Evolutionary conservation across 108 stramenopile genomes (phyloP), one percentile per base, ranked within the genome.

Genomic region (Cyclotella kingstonii): DNA sequence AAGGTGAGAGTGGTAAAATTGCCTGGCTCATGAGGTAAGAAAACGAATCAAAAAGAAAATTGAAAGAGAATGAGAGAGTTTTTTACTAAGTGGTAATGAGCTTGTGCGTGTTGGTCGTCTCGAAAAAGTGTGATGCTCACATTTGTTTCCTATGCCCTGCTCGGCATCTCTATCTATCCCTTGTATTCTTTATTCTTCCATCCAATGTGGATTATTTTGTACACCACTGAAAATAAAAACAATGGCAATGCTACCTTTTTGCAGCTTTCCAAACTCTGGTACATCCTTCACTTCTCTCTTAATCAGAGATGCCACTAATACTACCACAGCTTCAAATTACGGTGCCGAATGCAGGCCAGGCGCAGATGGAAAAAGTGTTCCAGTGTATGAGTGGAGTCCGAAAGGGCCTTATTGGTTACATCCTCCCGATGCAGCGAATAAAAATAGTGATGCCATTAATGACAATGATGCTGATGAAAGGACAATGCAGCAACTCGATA

Each of bases 251-350:
- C n/a, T n/a, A n/a, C n/a, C 34, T 1, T 12, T 3, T 25, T 17
- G 12, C 33, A 70, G 68, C 43, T 78, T 78, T 41, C 76, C 76
- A 40, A 81, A 81, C 55, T 56, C 60, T 49, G 76, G 80, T 31
- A 77, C 76, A 22, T 73, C 72, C 14, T 81, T 69, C 67, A 81
- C 76, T 27, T 62, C 56, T 9, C 54, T 55, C 10, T 46, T 65
- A 21, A 38, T 69, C 14, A 61, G 60, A 0, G 28, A 44, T 12
- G 66, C 56, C 3, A 57, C 60, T 21, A 57, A 58, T 38, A 15
- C 55, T 30, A 73, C 78, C 25, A 54, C 63, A 8, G 78, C 73
- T 7, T 58, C 78, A 30, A 79, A 79, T 53, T 79, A 79, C 33
- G 78, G 68, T 14, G 58, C 65, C 57, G 71, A 73, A 52, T 44